phyloP scores from a whole-genome alignment of 2,329 filamentous ascomycete genomes.

The Colletotrichum navitas region DNA sequence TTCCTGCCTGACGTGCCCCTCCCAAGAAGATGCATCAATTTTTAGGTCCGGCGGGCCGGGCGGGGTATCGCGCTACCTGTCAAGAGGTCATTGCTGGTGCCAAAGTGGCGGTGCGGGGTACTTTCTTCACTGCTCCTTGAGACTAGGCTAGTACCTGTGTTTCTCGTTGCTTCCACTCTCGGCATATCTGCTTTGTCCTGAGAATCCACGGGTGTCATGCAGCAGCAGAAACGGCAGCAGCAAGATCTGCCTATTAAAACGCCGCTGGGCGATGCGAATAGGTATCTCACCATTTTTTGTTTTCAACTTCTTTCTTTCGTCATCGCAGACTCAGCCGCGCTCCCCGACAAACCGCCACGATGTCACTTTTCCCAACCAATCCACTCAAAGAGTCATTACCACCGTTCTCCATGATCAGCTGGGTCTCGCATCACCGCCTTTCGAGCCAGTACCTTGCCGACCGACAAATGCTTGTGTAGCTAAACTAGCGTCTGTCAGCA shows the following conservation, averaged over 20 bases:
- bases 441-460: conserved; percentile 26
- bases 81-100: conserved; percentile 33
- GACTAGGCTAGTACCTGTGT: conserved; percentile 37
- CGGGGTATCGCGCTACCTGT: conserved; percentile 34
- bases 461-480: conserved; percentile 9
- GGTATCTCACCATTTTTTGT: conserved; percentile 9
- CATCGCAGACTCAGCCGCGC: conserved; percentile 5
- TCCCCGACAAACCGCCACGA: neutral
- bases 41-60: conserved; percentile 41
- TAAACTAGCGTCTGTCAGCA: conserved; percentile 13
- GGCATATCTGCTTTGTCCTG: conserved; percentile 34
- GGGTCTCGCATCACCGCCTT: conserved; percentile 39
- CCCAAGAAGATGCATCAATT: conserved; percentile 31
- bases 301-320: neutral
- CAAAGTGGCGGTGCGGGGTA: conserved; percentile 37
- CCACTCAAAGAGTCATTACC: conserved; percentile 11
- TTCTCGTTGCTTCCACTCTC: conserved; percentile 40
- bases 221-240: neutral
- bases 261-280: conserved; percentile 21
- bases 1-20: conserved; percentile 40
- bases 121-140: conserved; percentile 27
- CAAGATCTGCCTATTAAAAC: neutral
- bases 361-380: neutral
- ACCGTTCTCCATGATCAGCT: conserved; percentile 34
- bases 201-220: conserved; percentile 24